phyloP scores from a whole-genome alignment of 176 grass and related monocot species.

The Oryza brachyantha region DNA sequence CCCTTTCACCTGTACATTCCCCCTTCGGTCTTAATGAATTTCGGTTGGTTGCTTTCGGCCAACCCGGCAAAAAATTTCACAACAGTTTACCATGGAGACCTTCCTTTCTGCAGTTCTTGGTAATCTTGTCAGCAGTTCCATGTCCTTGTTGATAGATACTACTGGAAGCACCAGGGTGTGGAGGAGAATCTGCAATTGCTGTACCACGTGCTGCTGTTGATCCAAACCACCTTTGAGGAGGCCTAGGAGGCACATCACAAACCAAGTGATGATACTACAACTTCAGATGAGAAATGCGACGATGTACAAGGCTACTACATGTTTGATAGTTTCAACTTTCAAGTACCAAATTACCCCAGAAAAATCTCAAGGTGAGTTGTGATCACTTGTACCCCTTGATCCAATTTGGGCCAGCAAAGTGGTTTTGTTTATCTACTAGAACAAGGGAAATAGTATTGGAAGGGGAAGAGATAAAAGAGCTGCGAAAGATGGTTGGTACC shows the following conservation, averaged over 20 bases:
- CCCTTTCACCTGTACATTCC: too few relatives aligned
- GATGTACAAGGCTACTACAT: conserved; percentile 19
- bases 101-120: conserved; percentile 16
- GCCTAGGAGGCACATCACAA: conserved; percentile 2
- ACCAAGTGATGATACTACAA: conserved; percentile 21
- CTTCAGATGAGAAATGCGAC: not conserved
- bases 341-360: too few relatives aligned
- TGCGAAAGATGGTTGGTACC: too few relatives aligned
- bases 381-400: not conserved
- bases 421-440: not conserved
- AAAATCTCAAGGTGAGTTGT: not conserved
- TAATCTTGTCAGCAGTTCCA: conserved; percentile 21
- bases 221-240: not conserved
- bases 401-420: not conserved
- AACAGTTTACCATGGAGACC: not conserved
- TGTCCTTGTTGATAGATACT: conserved; percentile 24
- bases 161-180: not conserved
- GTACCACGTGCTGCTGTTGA: not conserved
- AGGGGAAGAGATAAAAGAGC: not conserved
- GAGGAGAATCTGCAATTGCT: not conserved
- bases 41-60: too few relatives aligned
- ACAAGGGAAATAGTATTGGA: too few relatives aligned
- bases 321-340: too few relatives aligned
- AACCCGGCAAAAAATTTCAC: too few relatives aligned
- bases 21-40: too few relatives aligned